These are phyloP conservation scores for Arachnomyces sp. DNA, from an alignment of 2,329 filamentous ascomycete genomes.

Conservation along the genomic window DNA sequence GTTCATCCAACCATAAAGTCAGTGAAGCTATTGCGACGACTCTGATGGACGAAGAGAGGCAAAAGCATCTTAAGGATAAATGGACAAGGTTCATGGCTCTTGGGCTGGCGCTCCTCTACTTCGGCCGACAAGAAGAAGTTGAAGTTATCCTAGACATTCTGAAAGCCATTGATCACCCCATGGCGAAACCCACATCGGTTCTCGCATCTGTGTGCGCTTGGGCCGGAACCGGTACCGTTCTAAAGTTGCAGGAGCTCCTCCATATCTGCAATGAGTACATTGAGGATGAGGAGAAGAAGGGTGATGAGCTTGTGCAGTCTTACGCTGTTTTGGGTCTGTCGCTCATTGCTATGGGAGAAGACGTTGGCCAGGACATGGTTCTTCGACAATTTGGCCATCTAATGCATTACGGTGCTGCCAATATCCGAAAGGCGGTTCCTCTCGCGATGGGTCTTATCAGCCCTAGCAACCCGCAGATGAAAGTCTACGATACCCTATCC, in stretches of 20 bases:
- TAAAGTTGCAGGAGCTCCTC: slow-evolving; percentile 94
- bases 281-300: slow-evolving; percentile 89
- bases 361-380: slow-evolving; percentile 98
- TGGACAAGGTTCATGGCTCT: slow-evolving; percentile 97
- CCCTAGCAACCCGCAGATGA: slow-evolving; percentile 99
- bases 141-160: slow-evolving; percentile 94
- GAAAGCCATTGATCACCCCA: slow-evolving; percentile 93
- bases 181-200: slow-evolving; percentile 91
- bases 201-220: slow-evolving; percentile 95
- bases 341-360: slow-evolving; percentile 94
- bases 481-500: slow-evolving; percentile 96
- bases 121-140: slow-evolving; percentile 96
- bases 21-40: slow-evolving; percentile 89
- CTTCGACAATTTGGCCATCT: slow-evolving; percentile 93
- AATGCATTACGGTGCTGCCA: slow-evolving; percentile 98
- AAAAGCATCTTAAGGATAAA: slow-evolving; percentile 88
- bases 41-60: slow-evolving; percentile 85
- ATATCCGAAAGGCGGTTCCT: slow-evolving; percentile 92
- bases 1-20: slow-evolving; percentile 83
- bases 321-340: slow-evolving; percentile 94
- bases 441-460: slow-evolving; percentile 94
- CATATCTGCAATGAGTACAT: slow-evolving; percentile 98
- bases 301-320: slow-evolving; percentile 87
- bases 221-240: slow-evolving; percentile 91
- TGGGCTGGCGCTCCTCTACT: slow-evolving; percentile 87